Evolutionary conservation across 148 eudicot species (phyloP).

Genomic region (Selenicereus undatus): DNA sequence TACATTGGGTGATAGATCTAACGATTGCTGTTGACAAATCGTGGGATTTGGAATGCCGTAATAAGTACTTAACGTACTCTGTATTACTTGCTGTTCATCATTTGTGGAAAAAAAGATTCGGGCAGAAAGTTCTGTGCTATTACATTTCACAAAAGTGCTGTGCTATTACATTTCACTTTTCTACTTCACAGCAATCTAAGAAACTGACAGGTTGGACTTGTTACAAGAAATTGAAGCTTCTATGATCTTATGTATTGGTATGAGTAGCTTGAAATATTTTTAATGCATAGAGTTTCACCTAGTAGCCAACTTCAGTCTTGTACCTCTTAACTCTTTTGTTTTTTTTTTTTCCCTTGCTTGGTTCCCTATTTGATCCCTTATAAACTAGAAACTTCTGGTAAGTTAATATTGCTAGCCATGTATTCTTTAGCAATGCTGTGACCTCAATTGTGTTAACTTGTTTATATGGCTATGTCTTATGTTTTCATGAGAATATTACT

Average conservation of each 20-base stretch:
- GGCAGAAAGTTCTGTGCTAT: background rate
- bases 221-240: background rate
- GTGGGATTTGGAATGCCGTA: no score
- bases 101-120: background rate
- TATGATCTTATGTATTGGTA: background rate
- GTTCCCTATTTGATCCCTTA: background rate
- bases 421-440: background rate
- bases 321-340: background rate
- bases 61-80: background rate
- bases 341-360: background rate
- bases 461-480: background rate
- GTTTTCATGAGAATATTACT: slow-evolving; percentile 8
- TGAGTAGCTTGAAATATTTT: background rate
- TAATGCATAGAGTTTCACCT: background rate
- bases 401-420: background rate
- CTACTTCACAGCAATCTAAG: background rate
- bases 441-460: background rate
- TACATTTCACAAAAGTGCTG: no score
- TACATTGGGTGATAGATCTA: background rate
- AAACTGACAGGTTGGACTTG: background rate
- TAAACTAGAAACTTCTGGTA: background rate
- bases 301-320: background rate
- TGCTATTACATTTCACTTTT: background rate
- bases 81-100: background rate
- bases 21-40: background rate